Evolutionary conservation across 2,329 filamentous ascomycete species (phyloP), one percentile per base, ranked within the genome.

Genomic region (Diaporthe sp.): DNA sequence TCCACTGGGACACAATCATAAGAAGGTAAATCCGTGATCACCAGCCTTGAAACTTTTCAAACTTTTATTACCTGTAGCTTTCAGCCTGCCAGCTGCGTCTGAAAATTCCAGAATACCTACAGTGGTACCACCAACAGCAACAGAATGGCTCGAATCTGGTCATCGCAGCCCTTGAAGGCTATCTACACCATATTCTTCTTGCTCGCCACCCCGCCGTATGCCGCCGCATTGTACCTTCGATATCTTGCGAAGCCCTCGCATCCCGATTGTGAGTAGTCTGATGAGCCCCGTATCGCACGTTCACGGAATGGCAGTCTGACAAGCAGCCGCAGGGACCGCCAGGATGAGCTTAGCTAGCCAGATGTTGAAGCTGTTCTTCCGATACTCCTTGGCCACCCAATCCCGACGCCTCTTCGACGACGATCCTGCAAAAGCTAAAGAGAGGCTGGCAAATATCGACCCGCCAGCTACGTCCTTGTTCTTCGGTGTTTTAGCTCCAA

Each of bases 371-470:
- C 37, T 53, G 12, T 15, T 61, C 15, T 77, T 77, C 46, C 73
- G 67, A 10, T 74, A 68, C 44, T 25, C 73, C 13, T 71, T 72
- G 1, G 28, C 22, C 6, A 76, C 72, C 19, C 75, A 75, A 7
- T 78, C 67, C 28, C 75, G 78, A 28, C 69, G 49, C 19, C 51
- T 78, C 10, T 75, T 62, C 0, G 75, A 78, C 51, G 42, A 78
- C 13, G 75, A 22, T 0, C 75, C 74, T 9, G 75, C 68, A 49
- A 77, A 76, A 10, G 72, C 75, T 7, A 57, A 69, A 8, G 76
- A 75, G 4, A 74, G 78, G 10, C 76, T 78, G n/a, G 73, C 70
- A 9, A 49, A 78, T 1, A 76, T 78, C n/a, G 42, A 77, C 17
- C 77, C 77, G 25, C 74, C 76, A 0, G 28, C 71, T 2, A n/a